phyloP scores from a whole-genome alignment of 345 rosid genomes.

The Lenwebbia sp. region DNA sequence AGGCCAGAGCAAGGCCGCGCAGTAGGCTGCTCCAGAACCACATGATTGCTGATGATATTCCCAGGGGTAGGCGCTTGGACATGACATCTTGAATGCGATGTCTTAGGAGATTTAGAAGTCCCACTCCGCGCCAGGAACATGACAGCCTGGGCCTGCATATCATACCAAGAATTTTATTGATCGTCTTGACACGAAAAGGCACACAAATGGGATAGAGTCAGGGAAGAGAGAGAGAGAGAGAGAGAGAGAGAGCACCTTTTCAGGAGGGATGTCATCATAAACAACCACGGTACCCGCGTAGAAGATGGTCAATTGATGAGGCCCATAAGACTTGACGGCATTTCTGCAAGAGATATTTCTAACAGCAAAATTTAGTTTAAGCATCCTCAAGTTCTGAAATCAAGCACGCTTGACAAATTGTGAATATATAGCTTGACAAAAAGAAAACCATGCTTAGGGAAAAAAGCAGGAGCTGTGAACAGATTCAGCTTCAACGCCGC shows the following conservation, averaged over 20 bases:
- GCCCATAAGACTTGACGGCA: conserved; percentile 27
- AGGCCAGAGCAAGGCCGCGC: conserved; percentile 26
- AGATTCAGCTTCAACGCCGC: neutral
- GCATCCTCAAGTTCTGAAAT: neutral
- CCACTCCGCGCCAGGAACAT: conserved; percentile 64
- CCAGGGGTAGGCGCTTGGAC: conserved; percentile 20
- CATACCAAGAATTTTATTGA: neutral
- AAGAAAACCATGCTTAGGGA: neutral
- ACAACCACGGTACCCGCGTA: conserved; percentile 57
- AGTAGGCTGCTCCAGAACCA: conserved; percentile 13
- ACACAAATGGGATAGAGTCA: neutral
- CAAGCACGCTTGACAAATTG: neutral
- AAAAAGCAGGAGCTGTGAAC: neutral
- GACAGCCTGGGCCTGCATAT: conserved; percentile 66
- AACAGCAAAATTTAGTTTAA: neutral
- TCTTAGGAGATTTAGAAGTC: conserved; percentile 11
- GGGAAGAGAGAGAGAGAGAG: neutral
- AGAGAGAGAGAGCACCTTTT: conserved; percentile 32
- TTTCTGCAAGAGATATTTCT: conserved; percentile 5
- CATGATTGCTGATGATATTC: conserved; percentile 12
- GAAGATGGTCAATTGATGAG: conserved; percentile 61
- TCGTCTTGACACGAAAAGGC: neutral
- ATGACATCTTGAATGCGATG: conserved; percentile 15
- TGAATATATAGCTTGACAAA: neutral
- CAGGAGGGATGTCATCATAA: conserved; percentile 55